Evolutionary conservation across 2,329 filamentous ascomycete genomes (phyloP).

Genomic region (Aquanectria penicillioides): DNA sequence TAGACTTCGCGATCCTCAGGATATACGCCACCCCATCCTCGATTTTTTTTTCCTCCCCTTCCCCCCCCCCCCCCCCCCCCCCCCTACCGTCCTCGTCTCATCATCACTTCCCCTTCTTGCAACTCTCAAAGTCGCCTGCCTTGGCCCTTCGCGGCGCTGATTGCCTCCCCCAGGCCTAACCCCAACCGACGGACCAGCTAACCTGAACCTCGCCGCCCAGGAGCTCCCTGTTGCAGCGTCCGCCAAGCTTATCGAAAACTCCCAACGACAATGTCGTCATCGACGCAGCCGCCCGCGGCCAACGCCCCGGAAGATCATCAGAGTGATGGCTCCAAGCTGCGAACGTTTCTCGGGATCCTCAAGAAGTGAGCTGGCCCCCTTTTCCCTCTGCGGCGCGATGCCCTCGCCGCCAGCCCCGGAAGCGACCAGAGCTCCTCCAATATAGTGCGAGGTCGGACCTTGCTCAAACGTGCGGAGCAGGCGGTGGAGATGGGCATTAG

Average conservation of each 20-base stretch:
- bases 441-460: slow-evolving; percentile 29
- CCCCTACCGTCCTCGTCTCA: slow-evolving; percentile 1
- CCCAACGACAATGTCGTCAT: slow-evolving; percentile 50
- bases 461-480: slow-evolving; percentile 25
- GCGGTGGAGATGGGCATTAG: slow-evolving; percentile 23
- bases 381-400: slow-evolving; percentile 23
- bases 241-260: slow-evolving; percentile 19
- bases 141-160: slow-evolving; percentile 9
- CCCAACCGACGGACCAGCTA: background rate
- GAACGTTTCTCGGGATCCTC: slow-evolving; percentile 87
- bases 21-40: slow-evolving; percentile 28
- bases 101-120: background rate
- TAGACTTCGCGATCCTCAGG: slow-evolving; percentile 38
- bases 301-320: slow-evolving; percentile 57
- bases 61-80: slow-evolving; percentile 11
- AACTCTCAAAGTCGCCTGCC: slow-evolving; percentile 6
- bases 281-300: slow-evolving; percentile 45
- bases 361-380: slow-evolving; percentile 73
- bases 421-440: background rate
- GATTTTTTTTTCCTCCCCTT: slow-evolving; percentile 19
- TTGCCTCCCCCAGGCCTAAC: slow-evolving; percentile 1
- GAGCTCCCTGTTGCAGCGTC: slow-evolving; percentile 6
- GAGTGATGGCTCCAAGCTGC: slow-evolving; percentile 88
- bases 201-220: background rate
- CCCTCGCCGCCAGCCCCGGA: slow-evolving; percentile 29